Base-by-base conservation (phyloP, 2,329 filamentous ascomycete genomes). In the Chaetomium sp. region DNA sequence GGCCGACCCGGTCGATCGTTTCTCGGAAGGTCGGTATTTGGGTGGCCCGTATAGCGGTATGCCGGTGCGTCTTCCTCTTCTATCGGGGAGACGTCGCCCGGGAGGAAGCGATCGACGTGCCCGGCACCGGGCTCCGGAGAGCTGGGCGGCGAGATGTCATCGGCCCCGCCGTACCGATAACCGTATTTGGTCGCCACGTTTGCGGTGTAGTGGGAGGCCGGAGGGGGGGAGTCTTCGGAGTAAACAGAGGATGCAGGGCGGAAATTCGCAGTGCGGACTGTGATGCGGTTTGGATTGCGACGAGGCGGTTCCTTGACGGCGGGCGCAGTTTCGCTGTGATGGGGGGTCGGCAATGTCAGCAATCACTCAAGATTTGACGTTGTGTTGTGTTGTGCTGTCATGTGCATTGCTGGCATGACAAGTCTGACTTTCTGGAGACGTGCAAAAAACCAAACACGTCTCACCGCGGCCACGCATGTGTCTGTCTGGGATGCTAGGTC, bases 221-320 rank as follows among this genome's bases (percentile, higher is more conserved):
- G 27, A 31, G 74, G 72, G 16, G 81, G 81, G 66, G 81, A 85
- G 53, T 54, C 53, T 31, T 61, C 82, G 54, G 87, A 86, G 73
- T 90, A 89, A 55, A 87, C 70, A 19, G 88, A 89, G 35, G 87
- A 89, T 7, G 79, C 69, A n/a, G 83, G 82, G 49, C 83, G 82
- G 67, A 76, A 78, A 60, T 72, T 74, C 38, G 77, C 75, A 65
- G 70, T 71, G 64, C 72, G 75, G 67, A 71, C 69, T 58, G 67
- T 70, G 65, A 72, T 73, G 64, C 69, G 75, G 62, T 70, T 75
- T 65, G 77, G 74, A 61, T 78, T 79, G 72, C 74, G 74, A 27
- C 75, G 74, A 47, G 79, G 74, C 38, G 75, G 76, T 29, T 75
- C 67, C 65, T 73, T 73, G 33, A 73, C 71, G 10, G 76, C 69